Base-by-base conservation (phyloP, 495 filamentous ascomycete species). In the Bathelium albidoporum region DNA sequence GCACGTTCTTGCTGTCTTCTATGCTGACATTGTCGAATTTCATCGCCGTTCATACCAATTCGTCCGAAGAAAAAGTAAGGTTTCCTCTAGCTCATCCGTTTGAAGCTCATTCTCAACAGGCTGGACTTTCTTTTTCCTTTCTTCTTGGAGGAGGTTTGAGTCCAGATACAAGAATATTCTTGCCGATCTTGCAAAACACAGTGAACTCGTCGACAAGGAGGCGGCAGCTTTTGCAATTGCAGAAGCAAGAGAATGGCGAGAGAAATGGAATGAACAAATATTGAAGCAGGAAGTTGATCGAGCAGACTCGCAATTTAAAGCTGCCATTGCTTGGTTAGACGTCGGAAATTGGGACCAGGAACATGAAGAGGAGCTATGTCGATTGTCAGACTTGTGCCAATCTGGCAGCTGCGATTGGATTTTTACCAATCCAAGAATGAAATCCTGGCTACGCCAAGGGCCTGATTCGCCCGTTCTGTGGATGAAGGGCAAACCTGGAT, bases 11-110 rank as follows among this genome's bases (percentile, higher is more conserved):
- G 66, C 59, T 10, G 39, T 65, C 3, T 59, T 63, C 52, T 68
- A 68, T 39, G 61, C 63, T n/a, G 60, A 68, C 31, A 63, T 68
- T 28, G 52, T 68, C 2, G 41, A 65, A 18, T 68, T 68, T 32
- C 62, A 68, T 58, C 45, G 52, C 14, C 49, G 61, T 26, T 62
- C 62, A 2, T 68, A 68, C 41, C 64, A 61, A 28, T 68, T 64
- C 36, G 59, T 68, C 22, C 58, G 62, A 18, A 43, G 59, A 60
- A 62, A 59, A 31, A 61, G 65, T 66, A 59, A 32, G 32, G 24
- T 20, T 12, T 24, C 7, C 2, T 43, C 9, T 52, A 29, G 5
- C 18, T 26, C 3, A 4, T 32, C 11, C 2, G 18, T 18, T 31
- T 2, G 16, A 32, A 28, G 32, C 45, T 65, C n/a, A 65, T 16